Evolutionary conservation across 306 rosid genomes (phyloP), one percentile per base, ranked within the genome.

Genomic region (Citrullus colocynthis): DNA sequence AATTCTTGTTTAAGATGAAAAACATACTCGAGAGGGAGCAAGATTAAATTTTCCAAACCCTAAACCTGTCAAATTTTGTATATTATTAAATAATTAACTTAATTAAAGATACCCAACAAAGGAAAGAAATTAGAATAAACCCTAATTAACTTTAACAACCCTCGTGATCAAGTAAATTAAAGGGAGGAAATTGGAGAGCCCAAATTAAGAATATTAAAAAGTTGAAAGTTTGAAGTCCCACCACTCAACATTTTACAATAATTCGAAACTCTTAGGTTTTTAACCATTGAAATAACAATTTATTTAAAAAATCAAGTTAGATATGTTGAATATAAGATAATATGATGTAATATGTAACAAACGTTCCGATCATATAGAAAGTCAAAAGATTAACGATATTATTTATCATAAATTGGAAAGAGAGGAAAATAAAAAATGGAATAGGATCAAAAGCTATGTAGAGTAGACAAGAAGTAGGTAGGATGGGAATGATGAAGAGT

Each of bases 331-430:
- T 42, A 7, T 18, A 12, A 60, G 9, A 42, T 20, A n/a, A 71
- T 2, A 1, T 28, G 57, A 71, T 45, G 17, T 44, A 11, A 45
- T 42, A 20, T 48, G 9, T 28, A 21, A 13, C 41, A 13, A 71
- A 71, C 21, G 2, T 71, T 71, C n/a, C 5, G 58, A 71, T 48
- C 13, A 13, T 52, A 66, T 18, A 12, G 32, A 24, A 48, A 71
- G 76, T 71, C 58, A 71, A 48, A 10, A 61, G 66, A 30, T 13
- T 14, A 20, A 45, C 20, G 11, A 6, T 65, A 36, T 0, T 64
- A 0, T 18, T 7, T 70, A 0, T 44, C 3, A 0, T 0, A 9
- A n/a, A 18, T 24, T 24, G 28, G 28, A 1, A 24, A 24, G 28
- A 24, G 28, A 24, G 28, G 28, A 24, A 24, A 24, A 24, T 24